These are phyloP conservation scores for Nyssa sinensis DNA, from an alignment of 148 eudicot genomes.

Conservation along the genomic window DNA sequence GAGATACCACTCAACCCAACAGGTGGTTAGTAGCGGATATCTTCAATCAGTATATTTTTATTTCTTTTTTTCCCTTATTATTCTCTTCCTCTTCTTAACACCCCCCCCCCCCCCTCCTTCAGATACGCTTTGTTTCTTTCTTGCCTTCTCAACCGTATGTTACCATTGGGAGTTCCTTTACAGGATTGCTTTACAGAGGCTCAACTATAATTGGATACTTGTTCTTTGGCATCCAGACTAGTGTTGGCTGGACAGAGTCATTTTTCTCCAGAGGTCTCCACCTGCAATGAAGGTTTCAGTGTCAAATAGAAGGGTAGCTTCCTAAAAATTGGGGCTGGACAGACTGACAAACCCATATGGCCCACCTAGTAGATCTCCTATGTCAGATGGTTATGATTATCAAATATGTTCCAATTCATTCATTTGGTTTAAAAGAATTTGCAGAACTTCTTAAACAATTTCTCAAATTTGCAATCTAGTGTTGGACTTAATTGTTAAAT, in stretches of 20 bases:
- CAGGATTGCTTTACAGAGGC: conserved; percentile 12
- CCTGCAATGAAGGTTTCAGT: conserved; percentile 20
- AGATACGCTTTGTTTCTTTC: neutral
- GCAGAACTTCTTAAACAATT: too few relatives aligned
- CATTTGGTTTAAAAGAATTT: too few relatives aligned
- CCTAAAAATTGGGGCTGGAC: neutral
- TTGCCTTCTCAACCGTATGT: neutral
- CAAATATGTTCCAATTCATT: too few relatives aligned
- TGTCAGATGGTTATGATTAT: too few relatives aligned
- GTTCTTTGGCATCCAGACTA: conserved; percentile 46
- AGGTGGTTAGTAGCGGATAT: neutral
- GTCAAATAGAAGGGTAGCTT: neutral
- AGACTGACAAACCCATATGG: too few relatives aligned
- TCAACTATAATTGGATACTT: conserved; percentile 38
- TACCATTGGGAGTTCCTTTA: neutral
- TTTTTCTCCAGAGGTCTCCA: conserved; percentile 46
- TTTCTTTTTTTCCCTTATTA: neutral
- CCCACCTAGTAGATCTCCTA: too few relatives aligned
- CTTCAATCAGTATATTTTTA: neutral
- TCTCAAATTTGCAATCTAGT: too few relatives aligned
- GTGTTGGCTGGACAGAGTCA: conserved; percentile 46
- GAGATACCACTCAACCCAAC: neutral
- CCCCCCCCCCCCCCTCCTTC: neutral
- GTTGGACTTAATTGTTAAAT: too few relatives aligned
- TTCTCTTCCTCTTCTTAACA: neutral